These are phyloP conservation scores for Tolypocladium cylindrosporum DNA, from an alignment of 2,329 filamentous ascomycete species.

Conservation along the genomic window DNA sequence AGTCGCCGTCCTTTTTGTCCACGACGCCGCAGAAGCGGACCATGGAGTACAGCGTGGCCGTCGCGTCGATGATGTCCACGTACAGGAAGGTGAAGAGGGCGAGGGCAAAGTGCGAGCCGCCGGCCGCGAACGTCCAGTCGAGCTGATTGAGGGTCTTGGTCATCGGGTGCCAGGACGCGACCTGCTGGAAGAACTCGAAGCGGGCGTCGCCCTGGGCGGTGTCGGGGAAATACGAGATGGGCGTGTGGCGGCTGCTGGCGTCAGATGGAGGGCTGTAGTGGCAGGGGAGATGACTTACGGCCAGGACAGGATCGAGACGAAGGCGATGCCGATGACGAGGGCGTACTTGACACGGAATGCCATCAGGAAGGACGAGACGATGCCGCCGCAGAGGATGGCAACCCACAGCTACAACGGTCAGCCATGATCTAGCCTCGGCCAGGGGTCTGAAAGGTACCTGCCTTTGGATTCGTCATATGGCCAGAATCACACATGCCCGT, in stretches of 20 bases:
- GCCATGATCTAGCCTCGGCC: background rate
- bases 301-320: slow-evolving; percentile 68
- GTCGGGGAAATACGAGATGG: slow-evolving; percentile 65
- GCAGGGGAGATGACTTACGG: slow-evolving; percentile 36
- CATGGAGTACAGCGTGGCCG: slow-evolving; percentile 74
- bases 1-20: slow-evolving; percentile 61
- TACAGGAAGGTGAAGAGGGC: slow-evolving; percentile 71
- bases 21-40: slow-evolving; percentile 62
- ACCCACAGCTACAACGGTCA: slow-evolving; percentile 58
- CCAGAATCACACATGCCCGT: slow-evolving; percentile 43
- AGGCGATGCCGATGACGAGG: slow-evolving; percentile 61
- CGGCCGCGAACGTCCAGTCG: slow-evolving; percentile 51
- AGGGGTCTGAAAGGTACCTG: slow-evolving; percentile 15
- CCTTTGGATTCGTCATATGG: slow-evolving; percentile 70
- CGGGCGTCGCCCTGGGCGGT: slow-evolving; percentile 51
- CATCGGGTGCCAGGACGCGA: slow-evolving; percentile 65
- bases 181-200: slow-evolving; percentile 64
- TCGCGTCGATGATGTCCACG: slow-evolving; percentile 71
- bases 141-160: slow-evolving; percentile 50
- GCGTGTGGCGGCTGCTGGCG: slow-evolving; percentile 41
- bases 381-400: slow-evolving; percentile 69
- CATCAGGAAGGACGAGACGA: slow-evolving; percentile 74
- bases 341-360: slow-evolving; percentile 66
- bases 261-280: background rate
- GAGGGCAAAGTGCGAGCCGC: slow-evolving; percentile 54